These are phyloP conservation scores for Microsporum audouinii DNA, from an alignment of 2,329 filamentous ascomycete genomes.

Conservation along the genomic window DNA sequence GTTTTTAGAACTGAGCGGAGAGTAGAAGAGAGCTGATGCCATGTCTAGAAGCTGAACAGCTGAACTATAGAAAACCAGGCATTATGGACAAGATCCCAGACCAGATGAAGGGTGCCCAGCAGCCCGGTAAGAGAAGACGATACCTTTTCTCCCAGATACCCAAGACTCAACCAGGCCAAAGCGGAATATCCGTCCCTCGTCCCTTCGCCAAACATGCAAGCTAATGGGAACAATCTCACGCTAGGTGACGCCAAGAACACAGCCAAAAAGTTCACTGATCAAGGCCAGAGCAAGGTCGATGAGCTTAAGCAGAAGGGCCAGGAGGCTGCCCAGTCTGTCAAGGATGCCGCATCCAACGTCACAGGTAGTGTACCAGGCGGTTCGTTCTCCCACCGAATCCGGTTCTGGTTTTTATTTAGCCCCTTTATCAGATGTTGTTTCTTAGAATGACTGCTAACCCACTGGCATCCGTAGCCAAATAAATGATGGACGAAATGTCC, in stretches of 20 bases:
- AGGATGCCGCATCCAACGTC: slow-evolving; percentile 13
- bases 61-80: neutral
- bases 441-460: neutral
- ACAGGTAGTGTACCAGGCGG: slow-evolving; percentile 6
- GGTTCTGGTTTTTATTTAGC: neutral
- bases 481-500: neutral
- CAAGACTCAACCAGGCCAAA: neutral
- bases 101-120: slow-evolving; percentile 8
- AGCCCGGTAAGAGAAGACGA: slow-evolving; percentile 8
- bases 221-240: neutral
- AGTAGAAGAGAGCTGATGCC: neutral
- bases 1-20: neutral
- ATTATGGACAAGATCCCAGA: slow-evolving; percentile 11
- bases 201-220: neutral
- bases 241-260: slow-evolving; percentile 16
- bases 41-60: neutral
- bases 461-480: neutral
- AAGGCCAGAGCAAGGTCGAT: slow-evolving; percentile 8
- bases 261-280: slow-evolving; percentile 13
- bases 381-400: neutral
- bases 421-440: neutral
- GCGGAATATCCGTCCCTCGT: neutral
- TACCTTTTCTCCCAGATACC: neutral
- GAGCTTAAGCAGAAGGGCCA: slow-evolving; percentile 10
- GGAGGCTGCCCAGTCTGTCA: slow-evolving; percentile 8